Percentiles rank a stretch among this genome's conserved stretches.
Conservation (phyloP, 2,329 filamentous ascomycete genomes). For the Emericellopsis atlantica region DNA sequence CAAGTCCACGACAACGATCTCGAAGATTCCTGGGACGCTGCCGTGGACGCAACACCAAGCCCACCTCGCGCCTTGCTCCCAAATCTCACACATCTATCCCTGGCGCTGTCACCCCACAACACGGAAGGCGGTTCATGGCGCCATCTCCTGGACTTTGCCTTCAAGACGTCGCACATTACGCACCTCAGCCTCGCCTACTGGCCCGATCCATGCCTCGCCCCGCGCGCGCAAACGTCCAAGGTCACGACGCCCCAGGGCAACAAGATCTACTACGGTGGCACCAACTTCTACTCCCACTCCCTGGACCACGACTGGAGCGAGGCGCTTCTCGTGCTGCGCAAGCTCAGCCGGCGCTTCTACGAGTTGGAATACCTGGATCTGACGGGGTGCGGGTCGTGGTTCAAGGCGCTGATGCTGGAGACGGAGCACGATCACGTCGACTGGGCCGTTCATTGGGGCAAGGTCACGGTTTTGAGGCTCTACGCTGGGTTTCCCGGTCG, state of each 20-base stretch:
- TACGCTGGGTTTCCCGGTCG: constrained; percentile 27
- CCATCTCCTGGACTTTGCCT: constrained; percentile 40
- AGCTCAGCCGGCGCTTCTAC: constrained; percentile 41
- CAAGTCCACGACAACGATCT: constrained; percentile 12
- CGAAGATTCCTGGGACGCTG: constrained; percentile 42
- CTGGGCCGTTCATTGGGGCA: constrained; percentile 41
- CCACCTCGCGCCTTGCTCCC: constrained; percentile 32
- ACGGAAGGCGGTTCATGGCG: constrained; percentile 37
- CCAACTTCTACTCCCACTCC: constrained; percentile 43
- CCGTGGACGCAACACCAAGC: constrained; percentile 14
- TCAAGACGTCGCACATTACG: constrained; percentile 39
- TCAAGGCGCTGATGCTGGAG: constrained; percentile 27
- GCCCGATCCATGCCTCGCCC: constrained; percentile 47
- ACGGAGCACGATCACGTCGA: constrained; percentile 36
- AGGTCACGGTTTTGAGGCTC: constrained; percentile 31
- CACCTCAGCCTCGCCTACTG: constrained; percentile 50
- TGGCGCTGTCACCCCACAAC: constrained; percentile 30
- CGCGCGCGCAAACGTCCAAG: constrained; percentile 34
- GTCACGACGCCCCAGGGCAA: constrained; percentile 29
- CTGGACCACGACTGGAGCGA: constrained; percentile 49
- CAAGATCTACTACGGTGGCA: constrained; percentile 38
- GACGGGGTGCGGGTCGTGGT: constrained; percentile 46
- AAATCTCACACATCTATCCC: constrained; percentile 47
- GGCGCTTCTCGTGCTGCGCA: constrained; percentile 39
- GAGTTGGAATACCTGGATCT: constrained; percentile 48